Evolutionary conservation across 2,329 filamentous ascomycete species (phyloP).

Genomic region (Epicoccum nigrum): DNA sequence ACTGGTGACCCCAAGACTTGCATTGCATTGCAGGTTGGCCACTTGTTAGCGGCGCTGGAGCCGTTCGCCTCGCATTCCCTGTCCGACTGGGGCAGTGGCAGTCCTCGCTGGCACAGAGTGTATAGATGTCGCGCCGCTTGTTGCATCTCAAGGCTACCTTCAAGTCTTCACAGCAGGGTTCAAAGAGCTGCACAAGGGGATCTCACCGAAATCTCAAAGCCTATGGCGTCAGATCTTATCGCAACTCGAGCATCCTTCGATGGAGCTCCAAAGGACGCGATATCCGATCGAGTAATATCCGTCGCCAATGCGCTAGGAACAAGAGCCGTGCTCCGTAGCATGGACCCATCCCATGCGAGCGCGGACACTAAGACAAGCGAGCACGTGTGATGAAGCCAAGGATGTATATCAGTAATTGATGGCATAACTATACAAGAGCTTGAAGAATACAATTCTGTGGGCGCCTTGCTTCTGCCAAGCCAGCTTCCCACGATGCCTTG

Average conservation of each 20-base stretch:
- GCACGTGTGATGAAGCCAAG: constrained; percentile 17
- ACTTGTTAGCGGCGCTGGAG: constrained; percentile 22
- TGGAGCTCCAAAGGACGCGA: constrained; percentile 1
- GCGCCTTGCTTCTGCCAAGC: neutral
- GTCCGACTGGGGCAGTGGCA: neutral
- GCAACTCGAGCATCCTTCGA: constrained; percentile 3
- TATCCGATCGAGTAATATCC: constrained; percentile 9
- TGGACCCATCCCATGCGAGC: constrained; percentile 24
- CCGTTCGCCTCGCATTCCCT: constrained; percentile 26
- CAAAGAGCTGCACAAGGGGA: neutral
- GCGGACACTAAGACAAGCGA: constrained; percentile 34
- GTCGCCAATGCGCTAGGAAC: constrained; percentile 4
- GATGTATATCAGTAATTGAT: constrained; percentile 8
- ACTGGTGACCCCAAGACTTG: constrained; percentile 4
- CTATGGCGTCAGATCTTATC: constrained; percentile 15
- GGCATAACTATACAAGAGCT: constrained; percentile 23
- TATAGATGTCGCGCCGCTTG: too few relatives aligned
- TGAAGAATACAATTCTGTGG: neutral
- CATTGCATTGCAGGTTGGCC: constrained; percentile 12
- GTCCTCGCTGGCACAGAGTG: too few relatives aligned
- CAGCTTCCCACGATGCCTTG: neutral
- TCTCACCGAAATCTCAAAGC: neutral
- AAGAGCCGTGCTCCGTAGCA: constrained; percentile 1
- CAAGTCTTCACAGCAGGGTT: neutral
- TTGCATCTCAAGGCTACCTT: too few relatives aligned